Evolutionary conservation across 2,329 filamentous ascomycete genomes (phyloP), one percentile per base, ranked within the genome.

Genomic region (Ophiostoma fasciatum): DNA sequence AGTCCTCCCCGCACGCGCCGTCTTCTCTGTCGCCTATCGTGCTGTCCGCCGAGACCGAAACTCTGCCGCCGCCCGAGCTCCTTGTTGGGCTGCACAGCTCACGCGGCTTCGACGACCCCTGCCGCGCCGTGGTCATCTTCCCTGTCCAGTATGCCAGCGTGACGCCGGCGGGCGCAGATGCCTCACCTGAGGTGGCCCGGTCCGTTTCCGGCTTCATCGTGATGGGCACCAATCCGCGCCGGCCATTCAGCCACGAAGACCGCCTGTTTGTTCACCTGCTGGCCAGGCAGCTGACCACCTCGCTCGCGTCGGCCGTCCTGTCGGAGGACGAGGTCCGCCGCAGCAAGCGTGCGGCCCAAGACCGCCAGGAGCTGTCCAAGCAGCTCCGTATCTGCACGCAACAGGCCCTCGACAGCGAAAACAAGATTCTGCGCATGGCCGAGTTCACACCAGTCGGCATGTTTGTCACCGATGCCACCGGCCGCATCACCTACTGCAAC

Each of bases 361-460:
- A 90, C 52, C 74, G 78, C 2, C 79, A 83, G 45, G 77, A 84
- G 48, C 66, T 90, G 4, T 82, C 79, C 0, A 70, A 82, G 51
- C 78, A 88, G 50, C 64, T 90, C 12, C 74, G 75, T 29, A 63
- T 78, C 14, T 61, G 70, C 22, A 75, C 72, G 1, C 66, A 71
- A 45, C 70, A 78, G 47, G 70, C 71, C 1, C 62, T 68, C 28
- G 72, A 78, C 48, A 74, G 74, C 50, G 82, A 90, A 52, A 77
- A 79, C 22, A 78, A 78, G 39, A 90, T 90, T 51, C 83, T 80
- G 1, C 68, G 81, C 30, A 85, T 90, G 79, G 81, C 82, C 3
- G 82, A 87, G 49, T 82, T 84, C 44, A 79, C 81, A 0, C 82
- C 82, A 0, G 82, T 87, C 1, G 83, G 82, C 20, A 78, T 92